Percentiles rank a stretch among this genome's conserved stretches.
phyloP scores from a whole-genome alignment of 495 filamentous ascomycete species.

The Barbatosphaeria neglecta region DNA sequence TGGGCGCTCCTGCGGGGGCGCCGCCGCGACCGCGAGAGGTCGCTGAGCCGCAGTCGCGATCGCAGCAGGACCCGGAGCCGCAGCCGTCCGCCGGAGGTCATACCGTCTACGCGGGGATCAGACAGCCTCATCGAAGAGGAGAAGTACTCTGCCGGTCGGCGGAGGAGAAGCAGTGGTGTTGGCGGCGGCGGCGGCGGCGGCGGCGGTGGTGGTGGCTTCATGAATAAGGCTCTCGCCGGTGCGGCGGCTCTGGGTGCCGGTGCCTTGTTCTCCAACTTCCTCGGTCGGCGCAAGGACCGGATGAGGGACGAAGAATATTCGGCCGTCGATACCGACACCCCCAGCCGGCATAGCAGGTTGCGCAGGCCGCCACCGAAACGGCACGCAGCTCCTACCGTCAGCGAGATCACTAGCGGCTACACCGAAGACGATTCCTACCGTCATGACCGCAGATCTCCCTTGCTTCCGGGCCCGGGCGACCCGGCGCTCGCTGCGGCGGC shows the following conservation, averaged over 20 bases:
- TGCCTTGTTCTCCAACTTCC: constrained; percentile 50
- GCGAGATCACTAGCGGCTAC: constrained; percentile 38
- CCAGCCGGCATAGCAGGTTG: constrained; percentile 27
- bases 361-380: constrained; percentile 16
- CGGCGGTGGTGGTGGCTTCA: constrained; percentile 39
- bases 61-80: constrained; percentile 20
- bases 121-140: constrained; percentile 48
- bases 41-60: constrained; percentile 19
- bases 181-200: not conserved
- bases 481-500: constrained; percentile 25
- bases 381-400: constrained; percentile 25
- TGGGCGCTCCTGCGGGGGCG: constrained; percentile 40
- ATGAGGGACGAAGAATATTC: constrained; percentile 51
- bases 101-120: constrained; percentile 33
- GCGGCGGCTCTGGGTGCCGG: constrained; percentile 57
- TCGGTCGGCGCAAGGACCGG: constrained; percentile 44
- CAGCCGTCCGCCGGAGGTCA: constrained; percentile 29
- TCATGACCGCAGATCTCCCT: constrained; percentile 19
- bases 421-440: constrained; percentile 27
- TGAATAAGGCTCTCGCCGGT: constrained; percentile 53
- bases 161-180: constrained; percentile 5
- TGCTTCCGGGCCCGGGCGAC: constrained; percentile 27
- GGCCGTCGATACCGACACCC: constrained; percentile 40
- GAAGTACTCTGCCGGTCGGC: constrained; percentile 39
- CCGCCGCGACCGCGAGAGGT: constrained; percentile 21